Evolutionary conservation across 2,329 filamentous ascomycete genomes (phyloP).

Genomic region (Microcera coccophila): DNA sequence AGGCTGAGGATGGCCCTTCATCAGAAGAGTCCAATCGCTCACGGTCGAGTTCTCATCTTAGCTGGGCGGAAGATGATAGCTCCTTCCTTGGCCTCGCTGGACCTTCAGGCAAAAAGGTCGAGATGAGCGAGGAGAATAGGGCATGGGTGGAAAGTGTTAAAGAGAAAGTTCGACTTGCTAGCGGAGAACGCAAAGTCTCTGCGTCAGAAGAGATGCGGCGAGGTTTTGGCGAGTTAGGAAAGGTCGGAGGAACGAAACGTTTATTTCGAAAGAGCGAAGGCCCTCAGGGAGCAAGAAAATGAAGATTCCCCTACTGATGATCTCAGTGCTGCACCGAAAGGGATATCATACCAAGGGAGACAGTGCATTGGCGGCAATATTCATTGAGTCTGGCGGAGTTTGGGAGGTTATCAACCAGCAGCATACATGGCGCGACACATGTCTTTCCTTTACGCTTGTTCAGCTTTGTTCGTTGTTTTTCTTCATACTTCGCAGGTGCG

Average conservation of each 20-base stretch:
- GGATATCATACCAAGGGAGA: too few relatives aligned
- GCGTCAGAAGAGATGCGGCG: constrained; percentile 32
- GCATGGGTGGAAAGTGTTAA: constrained; percentile 82
- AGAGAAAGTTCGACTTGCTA: constrained; percentile 70
- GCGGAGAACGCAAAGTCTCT: constrained; percentile 49
- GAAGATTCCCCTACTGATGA: too few relatives aligned
- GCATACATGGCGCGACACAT: constrained; percentile 19
- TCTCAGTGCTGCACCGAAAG: too few relatives aligned
- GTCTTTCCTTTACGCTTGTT: constrained; percentile 15
- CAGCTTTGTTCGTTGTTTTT: constrained; percentile 12
- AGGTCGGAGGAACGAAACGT: constrained; percentile 68
- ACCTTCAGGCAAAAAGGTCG: constrained; percentile 60
- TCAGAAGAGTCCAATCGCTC: constrained; percentile 46
- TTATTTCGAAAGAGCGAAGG: constrained; percentile 54
- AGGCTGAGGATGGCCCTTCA: constrained; percentile 39
- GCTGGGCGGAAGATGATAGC: constrained; percentile 58
- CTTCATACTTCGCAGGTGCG: constrained; percentile 19
- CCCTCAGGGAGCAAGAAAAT: constrained; percentile 22
- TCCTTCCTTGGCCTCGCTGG: constrained; percentile 65
- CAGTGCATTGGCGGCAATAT: constrained; percentile 6
- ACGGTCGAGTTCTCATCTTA: constrained; percentile 50
- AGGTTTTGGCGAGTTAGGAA: constrained; percentile 70
- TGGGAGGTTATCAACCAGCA: constrained; percentile 15
- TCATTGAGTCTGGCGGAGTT: constrained; percentile 23
- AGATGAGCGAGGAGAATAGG: constrained; percentile 67